Base-by-base conservation (phyloP, 495 filamentous ascomycete genomes). In the Penicillium psychrofluorescens region DNA sequence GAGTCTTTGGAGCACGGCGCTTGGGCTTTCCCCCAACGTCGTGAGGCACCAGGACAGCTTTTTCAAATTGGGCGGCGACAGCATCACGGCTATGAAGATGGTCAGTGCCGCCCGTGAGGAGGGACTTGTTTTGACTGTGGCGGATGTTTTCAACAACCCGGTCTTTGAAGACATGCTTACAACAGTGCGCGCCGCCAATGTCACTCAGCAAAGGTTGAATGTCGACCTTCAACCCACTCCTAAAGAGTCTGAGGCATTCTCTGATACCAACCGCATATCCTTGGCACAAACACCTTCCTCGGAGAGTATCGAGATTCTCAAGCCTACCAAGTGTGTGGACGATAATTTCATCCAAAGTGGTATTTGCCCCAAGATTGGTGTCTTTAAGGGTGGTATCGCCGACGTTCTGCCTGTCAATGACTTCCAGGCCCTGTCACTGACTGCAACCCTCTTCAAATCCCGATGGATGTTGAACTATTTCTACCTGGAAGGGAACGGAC, bases 71-170 rank as follows among this genome's bases (percentile, higher is more conserved):
- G 72, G 72, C 16, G 72, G 72, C 35, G 72, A 76, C 40, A 74
- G 81, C 40, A 82, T 86, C 44, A 71, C 73, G 7, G 80, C 83
- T 9, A 86, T 86, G 78, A 81, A 78, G 58, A 65, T 86, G 36
- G 81, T 81, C 8, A 75, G 79, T 9, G 73, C 75, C 48, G 74
- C 75, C 29, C 63, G 73, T 8, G 69, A 76, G 34, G 68, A 76
- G 22, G 74, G 76, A 5, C 41, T 82, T 32, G 59, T 70, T 27
- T 52, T 84, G 35, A 79, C 73, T 4, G 79, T 84, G 10, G 71
- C 74, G 0, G 72, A 74, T 55, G 63, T 76, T 33, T 73, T 76
- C 52, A 61, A 61, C 40, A 64, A 62, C 28, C 72, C 72, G 11
- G 56, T 66, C 0, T 73, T 76, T 41, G 66, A 67, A 30, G 66